These are phyloP conservation scores for Vanrija sp. DNA, from an alignment of 1,284 basidiomycete species.

Conservation along the genomic window DNA sequence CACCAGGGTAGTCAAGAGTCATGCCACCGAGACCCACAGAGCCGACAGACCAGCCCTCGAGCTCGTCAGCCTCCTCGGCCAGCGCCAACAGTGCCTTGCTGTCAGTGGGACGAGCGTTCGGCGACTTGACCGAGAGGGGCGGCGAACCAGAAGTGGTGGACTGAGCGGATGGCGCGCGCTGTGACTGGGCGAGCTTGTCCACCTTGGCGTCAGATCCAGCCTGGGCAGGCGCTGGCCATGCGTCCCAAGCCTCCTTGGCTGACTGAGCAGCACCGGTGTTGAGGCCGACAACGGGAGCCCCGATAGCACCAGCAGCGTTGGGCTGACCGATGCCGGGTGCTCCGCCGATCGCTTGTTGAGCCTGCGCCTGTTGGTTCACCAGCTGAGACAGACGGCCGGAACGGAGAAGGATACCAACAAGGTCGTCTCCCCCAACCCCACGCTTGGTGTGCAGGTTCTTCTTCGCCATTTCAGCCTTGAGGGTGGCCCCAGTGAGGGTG, in stretches of 20 bases:
- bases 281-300: neutral
- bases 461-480: conserved; percentile 99
- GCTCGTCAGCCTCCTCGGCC: conserved; percentile 47
- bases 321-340: no score
- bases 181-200: conserved; percentile 9
- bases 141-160: conserved; percentile 34
- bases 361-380: conserved; percentile 15
- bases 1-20: conserved; percentile 13
- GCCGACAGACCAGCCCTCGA: conserved; percentile 46
- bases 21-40: conserved; percentile 29
- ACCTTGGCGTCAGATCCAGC: conserved; percentile 6
- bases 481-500: conserved; percentile 84
- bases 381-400: conserved; percentile 33
- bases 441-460: conserved; percentile 97
- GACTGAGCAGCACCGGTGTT: conserved; percentile 16
- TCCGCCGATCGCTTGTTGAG: neutral
- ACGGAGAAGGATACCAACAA: conserved; percentile 39
- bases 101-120: conserved; percentile 34
- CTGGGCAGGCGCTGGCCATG: conserved; percentile 16
- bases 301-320: neutral
- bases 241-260: conserved; percentile 39
- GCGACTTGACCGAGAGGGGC: conserved; percentile 32
- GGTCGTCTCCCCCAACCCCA: conserved; percentile 56
- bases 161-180: conserved; percentile 10
- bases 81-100: conserved; percentile 47